Percentiles rank a stretch among this genome's conserved stretches.
These are phyloP conservation scores for Blastobotrys illinoisensis DNA, from an alignment of 1,139 yeast species.

Conservation along the genomic window DNA sequence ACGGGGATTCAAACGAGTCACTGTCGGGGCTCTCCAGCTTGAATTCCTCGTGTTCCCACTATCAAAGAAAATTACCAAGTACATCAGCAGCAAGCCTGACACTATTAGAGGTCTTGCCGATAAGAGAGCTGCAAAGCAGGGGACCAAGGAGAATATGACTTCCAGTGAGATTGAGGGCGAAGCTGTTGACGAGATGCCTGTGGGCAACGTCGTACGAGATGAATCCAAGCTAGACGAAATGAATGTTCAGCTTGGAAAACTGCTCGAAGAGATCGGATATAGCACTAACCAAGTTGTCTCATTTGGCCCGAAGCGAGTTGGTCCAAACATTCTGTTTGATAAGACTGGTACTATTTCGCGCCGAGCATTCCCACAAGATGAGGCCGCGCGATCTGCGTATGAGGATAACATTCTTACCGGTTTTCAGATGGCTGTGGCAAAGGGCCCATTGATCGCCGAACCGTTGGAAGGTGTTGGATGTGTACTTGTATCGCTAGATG, in stretches of 20 bases:
- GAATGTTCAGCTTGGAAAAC: slow-evolving; percentile 16
- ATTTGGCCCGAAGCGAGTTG: slow-evolving; percentile 74
- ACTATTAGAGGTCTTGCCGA: slow-evolving; percentile 32
- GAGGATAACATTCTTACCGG: slow-evolving; percentile 74
- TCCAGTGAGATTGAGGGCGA: slow-evolving; percentile 5
- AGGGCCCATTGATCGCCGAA: slow-evolving; percentile 88
- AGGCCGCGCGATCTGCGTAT: slow-evolving; percentile 38
- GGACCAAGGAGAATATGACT: not conserved
- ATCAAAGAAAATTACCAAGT: slow-evolving; percentile 46
- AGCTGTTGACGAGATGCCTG: slow-evolving; percentile 17
- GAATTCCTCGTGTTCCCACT: slow-evolving; percentile 51
- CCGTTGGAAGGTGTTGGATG: slow-evolving; percentile 78
- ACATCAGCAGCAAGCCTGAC: slow-evolving; percentile 45
- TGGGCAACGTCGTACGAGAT: slow-evolving; percentile 20
- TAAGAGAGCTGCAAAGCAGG: slow-evolving; percentile 4
- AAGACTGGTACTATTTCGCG: slow-evolving; percentile 30
- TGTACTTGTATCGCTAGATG: slow-evolving; percentile 35
- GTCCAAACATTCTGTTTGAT: slow-evolving; percentile 72
- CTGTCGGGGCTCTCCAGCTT: slow-evolving; percentile 45
- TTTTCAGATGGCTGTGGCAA: slow-evolving; percentile 72
- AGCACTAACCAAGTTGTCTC: slow-evolving; percentile 48
- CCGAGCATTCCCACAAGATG: slow-evolving; percentile 14
- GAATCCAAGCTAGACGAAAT: slow-evolving; percentile 24
- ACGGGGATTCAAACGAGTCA: slow-evolving; percentile 38
- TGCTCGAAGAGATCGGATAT: slow-evolving; percentile 21